These are phyloP conservation scores for Solanum chilense DNA, from an alignment of 257 asterid species.

Conservation along the genomic window DNA sequence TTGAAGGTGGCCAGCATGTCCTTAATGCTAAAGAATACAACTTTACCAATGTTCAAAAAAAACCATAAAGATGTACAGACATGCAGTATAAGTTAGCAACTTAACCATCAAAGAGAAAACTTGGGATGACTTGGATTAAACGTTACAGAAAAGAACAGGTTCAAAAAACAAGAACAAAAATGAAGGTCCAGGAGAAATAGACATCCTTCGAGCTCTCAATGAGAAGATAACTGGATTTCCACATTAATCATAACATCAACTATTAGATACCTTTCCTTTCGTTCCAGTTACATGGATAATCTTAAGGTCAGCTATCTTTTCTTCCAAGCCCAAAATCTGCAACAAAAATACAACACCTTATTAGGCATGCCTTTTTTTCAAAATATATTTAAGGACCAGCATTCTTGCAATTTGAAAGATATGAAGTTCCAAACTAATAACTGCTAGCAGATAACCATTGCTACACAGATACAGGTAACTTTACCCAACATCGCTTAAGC, in stretches of 20 bases:
- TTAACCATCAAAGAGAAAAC: neutral
- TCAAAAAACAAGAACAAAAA: neutral
- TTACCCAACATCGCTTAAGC: neutral
- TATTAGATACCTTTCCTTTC: slow-evolving; percentile 74
- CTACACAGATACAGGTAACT: neutral
- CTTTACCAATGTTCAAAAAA: too few species aligned
- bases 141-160: neutral
- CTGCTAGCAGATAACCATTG: neutral
- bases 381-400: neutral
- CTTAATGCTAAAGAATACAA: neutral
- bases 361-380: neutral
- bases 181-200: neutral
- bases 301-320: slow-evolving; percentile 43
- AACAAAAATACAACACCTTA: slow-evolving; percentile 11
- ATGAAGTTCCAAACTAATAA: neutral
- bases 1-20: neutral
- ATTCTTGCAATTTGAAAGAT: neutral
- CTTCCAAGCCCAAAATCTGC: slow-evolving; percentile 77
- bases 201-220: neutral
- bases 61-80: neutral
- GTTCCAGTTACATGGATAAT: slow-evolving; percentile 89
- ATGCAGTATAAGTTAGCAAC: neutral
- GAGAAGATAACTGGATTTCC: neutral
- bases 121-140: neutral
- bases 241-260: neutral